phyloP scores from a whole-genome alignment of 1,139 yeast species.

The Taphrina pruni region DNA sequence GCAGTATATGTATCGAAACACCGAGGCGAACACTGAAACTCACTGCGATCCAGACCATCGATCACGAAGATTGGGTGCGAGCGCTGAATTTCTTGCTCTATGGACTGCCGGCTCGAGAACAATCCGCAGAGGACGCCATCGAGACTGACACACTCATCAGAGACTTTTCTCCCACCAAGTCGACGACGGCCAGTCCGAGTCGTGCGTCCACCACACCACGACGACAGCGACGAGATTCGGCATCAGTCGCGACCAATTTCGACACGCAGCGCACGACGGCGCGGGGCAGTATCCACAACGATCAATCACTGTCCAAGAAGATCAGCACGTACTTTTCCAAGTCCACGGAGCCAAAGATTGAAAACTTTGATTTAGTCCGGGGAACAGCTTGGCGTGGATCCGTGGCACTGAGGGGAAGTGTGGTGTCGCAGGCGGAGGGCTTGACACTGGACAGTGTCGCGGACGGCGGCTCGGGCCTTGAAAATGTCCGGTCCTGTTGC shows the following conservation, averaged over 20 bases:
- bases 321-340: constrained; percentile 6
- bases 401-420: constrained; percentile 6
- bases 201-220: neutral
- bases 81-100: constrained; percentile 78
- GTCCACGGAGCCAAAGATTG: constrained; percentile 5
- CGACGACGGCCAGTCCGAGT: constrained; percentile 1
- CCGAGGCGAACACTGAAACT: constrained; percentile 71
- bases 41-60: constrained; percentile 84
- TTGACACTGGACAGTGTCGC: constrained; percentile 41
- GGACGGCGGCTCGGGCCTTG: constrained; percentile 44
- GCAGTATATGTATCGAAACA: constrained; percentile 78
- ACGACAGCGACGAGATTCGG: neutral
- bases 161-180: constrained; percentile 26
- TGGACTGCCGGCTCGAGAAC: constrained; percentile 56
- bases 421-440: neutral
- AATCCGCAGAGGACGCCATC: constrained; percentile 44
- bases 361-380: neutral
- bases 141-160: constrained; percentile 44
- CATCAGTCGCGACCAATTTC: neutral
- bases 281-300: too few species aligned
- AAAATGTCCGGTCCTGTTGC: constrained; percentile 47
- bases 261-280: neutral
- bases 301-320: constrained; percentile 8
- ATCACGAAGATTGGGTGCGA: constrained; percentile 92
- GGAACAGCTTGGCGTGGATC: neutral